phyloP scores from a whole-genome alignment of 1,284 basidiomycete species.

The Ceratobasidium papillatum region DNA sequence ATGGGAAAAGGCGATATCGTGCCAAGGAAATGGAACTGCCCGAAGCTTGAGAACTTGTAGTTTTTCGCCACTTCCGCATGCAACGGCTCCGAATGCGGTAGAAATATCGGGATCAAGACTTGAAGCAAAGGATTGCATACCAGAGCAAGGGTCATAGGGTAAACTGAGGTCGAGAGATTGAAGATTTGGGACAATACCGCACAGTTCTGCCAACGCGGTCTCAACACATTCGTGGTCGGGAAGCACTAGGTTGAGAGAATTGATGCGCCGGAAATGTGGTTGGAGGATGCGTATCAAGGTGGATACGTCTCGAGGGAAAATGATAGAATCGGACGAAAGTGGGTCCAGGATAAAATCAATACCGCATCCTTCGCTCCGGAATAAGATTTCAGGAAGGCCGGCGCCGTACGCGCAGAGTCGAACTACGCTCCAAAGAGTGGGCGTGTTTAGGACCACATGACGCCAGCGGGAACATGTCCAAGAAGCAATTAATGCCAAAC shows the following conservation, averaged over 20 bases:
- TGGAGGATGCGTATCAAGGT: slow-evolving; percentile 13
- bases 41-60: slow-evolving; percentile 28
- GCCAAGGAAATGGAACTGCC: slow-evolving; percentile 29
- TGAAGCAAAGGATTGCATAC: slow-evolving; percentile 23
- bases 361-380: slow-evolving; percentile 25
- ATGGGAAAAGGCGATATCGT: slow-evolving; percentile 21
- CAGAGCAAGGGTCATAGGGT: slow-evolving; percentile 31
- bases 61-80: slow-evolving; percentile 28
- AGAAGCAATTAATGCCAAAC: slow-evolving; percentile 23
- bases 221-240: slow-evolving; percentile 36
- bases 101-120: slow-evolving; percentile 4
- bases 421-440: slow-evolving; percentile 32
- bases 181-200: slow-evolving; percentile 15
- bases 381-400: slow-evolving; percentile 15
- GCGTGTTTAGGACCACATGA: slow-evolving; percentile 17
- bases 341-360: slow-evolving; percentile 33
- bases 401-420: slow-evolving; percentile 17
- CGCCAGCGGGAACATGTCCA: slow-evolving; percentile 39
- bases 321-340: slow-evolving; percentile 16
- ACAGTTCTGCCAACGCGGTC: slow-evolving; percentile 10
- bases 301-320: slow-evolving; percentile 35
- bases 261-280: slow-evolving; percentile 18
- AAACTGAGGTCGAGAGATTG: slow-evolving; percentile 28
- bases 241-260: slow-evolving; percentile 24
- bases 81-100: slow-evolving; percentile 11